Evolutionary conservation across 1,139 yeast genomes (phyloP), one percentile per base, ranked within the genome.

Genomic region (Kodamaea plutei): DNA sequence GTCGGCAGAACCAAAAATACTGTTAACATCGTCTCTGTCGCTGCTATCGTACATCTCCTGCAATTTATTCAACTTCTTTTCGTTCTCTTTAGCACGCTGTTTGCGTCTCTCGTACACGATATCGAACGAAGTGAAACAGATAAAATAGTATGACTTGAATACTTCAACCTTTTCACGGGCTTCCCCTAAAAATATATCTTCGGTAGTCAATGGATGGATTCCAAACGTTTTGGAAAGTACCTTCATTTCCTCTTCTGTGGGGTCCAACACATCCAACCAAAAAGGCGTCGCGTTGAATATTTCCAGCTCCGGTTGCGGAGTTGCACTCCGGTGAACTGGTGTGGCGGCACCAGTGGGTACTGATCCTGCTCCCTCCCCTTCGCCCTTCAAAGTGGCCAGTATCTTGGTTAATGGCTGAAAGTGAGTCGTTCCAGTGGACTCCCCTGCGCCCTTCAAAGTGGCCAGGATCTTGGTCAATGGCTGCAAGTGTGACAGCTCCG

Each of bases 231-330:
- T 88, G 16, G 95, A 79, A 10, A 91, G 51, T 1, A 84, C 93
- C 52, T 88, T 88, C 96, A 91, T 89, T 56, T 91, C 98, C 41
- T 85, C 95, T 48, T 89, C 98, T 0, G 95, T 84, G 3, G 98
- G 98, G 48, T 88, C 83, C 34, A 84, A 63, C 14, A 91, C 84
- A 56, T 91, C 98, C 8, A 91, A 67, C 97, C 98, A 91, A 50
- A 84, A 85, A 4, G 95, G 94, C 3, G 50, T 48, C 7, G 28
- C 25, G 6, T 29, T 30, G 12, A 27, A 20, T n/a, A 23, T 30
- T 8, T 28, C 37, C 9, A 13, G 15, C 6, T 18, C 28, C 8
- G 13, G 31, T 8, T 29, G 15, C 12, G 11, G 8, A 9, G 23
- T 10, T 4, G 13, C n/a, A 4, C 19, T 16, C 5, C 8, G 8